These are phyloP conservation scores for Blattamonas nauphoetae DNA, from an alignment of 78 protist genomes.

Conservation along the genomic window DNA sequence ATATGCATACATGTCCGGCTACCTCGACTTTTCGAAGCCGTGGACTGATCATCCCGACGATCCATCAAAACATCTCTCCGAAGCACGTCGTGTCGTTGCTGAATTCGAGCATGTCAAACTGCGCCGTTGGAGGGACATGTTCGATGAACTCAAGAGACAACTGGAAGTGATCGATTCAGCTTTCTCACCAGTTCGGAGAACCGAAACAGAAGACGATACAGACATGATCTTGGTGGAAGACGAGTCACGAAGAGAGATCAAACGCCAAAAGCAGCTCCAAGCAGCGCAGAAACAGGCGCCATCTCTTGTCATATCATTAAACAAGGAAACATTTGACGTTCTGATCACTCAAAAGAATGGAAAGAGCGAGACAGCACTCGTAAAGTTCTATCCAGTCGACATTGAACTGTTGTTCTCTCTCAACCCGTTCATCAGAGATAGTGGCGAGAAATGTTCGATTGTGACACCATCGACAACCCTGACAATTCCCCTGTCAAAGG, in stretches of 20 bases:
- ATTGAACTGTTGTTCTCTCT: neutral
- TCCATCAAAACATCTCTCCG: no score
- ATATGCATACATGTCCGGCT: neutral
- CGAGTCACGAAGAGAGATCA: neutral
- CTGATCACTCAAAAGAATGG: neutral
- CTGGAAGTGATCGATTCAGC: neutral
- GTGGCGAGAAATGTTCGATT: neutral
- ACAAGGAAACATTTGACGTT: neutral
- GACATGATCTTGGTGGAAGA: neutral
- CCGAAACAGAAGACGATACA: neutral
- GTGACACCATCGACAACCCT: neutral
- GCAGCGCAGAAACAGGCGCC: neutral
- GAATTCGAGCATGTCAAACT: neutral
- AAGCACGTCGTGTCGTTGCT: neutral
- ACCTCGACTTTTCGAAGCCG: neutral
- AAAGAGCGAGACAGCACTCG: neutral
- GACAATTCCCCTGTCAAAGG: neutral
- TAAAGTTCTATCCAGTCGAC: neutral
- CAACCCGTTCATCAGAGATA: neutral
- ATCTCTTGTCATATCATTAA: neutral
- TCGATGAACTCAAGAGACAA: neutral
- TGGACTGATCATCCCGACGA: neutral
- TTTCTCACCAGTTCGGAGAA: neutral
- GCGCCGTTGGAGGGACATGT: neutral
- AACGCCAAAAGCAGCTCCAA: neutral